A percentile compares a stretch with the other conserved stretches of the same genome.
phyloP scores from a whole-genome alignment of 2,329 filamentous ascomycete species.

The Fusarium multiceps region DNA sequence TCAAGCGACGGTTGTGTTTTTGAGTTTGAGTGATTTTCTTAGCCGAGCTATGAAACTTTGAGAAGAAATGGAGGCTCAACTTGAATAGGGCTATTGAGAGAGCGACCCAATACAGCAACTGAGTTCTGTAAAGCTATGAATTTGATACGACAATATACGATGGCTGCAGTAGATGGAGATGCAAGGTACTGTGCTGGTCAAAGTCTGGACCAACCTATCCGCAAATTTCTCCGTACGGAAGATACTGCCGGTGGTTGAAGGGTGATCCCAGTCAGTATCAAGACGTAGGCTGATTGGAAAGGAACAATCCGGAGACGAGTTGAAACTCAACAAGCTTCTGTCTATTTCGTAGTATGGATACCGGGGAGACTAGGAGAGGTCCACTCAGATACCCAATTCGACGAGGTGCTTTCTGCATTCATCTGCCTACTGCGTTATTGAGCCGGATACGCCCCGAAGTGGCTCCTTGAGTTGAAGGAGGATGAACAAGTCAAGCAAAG shows the following conservation, averaged over 20 bases:
- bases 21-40: slow-evolving; percentile 36
- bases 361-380: background rate
- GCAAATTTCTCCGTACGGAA: slow-evolving; percentile 27
- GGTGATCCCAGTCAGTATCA: slow-evolving; percentile 5
- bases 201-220: background rate
- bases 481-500: background rate
- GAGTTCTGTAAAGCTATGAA: background rate
- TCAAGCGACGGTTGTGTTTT: slow-evolving; percentile 3
- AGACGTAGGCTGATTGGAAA: slow-evolving; percentile 18
- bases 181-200: slow-evolving; percentile 4
- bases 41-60: background rate
- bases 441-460: slow-evolving; percentile 9
- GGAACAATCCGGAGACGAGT: slow-evolving; percentile 16
- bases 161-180: background rate
- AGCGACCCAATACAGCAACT: background rate
- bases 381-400: slow-evolving; percentile 9
- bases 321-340: slow-evolving; percentile 24
- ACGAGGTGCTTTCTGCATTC: background rate
- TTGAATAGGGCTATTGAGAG: background rate
- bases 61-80: background rate
- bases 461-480: background rate
- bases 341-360: background rate
- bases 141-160: slow-evolving; percentile 3
- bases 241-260: slow-evolving; percentile 11
- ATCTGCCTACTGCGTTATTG: background rate